A percentile compares a stretch with the other conserved stretches of the same genome.
These are phyloP conservation scores for Metschnikowia peoriensis DNA, from an alignment of 805 yeast species.

Conservation along the genomic window DNA sequence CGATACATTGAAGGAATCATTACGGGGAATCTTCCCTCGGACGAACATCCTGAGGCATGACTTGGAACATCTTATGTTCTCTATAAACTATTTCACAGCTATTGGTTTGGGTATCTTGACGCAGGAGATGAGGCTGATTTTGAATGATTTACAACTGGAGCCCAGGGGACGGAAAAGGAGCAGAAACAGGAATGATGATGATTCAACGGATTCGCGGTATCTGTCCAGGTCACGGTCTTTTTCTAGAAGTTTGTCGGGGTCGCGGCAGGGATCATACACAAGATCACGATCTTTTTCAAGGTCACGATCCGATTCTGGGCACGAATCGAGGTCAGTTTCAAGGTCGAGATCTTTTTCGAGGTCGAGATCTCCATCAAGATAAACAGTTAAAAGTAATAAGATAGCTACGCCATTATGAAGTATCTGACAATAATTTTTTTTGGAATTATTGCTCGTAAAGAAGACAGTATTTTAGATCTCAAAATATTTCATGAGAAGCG, in stretches of 20 bases:
- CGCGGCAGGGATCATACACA: slow-evolving; percentile 1
- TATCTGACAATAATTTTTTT: too few species aligned
- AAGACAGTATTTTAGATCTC: too few species aligned
- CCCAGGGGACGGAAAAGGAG: slow-evolving; percentile 20
- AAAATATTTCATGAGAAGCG: too few species aligned
- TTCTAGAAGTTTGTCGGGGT: background rate
- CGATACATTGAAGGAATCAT: slow-evolving; percentile 45
- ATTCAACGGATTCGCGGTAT: slow-evolving; percentile 11
- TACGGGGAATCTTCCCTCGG: slow-evolving; percentile 65
- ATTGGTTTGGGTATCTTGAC: slow-evolving; percentile 85
- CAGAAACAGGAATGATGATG: slow-evolving; percentile 4
- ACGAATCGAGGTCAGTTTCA: slow-evolving; percentile 1
- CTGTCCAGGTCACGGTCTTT: slow-evolving; percentile 16
- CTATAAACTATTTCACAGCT: slow-evolving; percentile 90
- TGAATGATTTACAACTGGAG: slow-evolving; percentile 33
- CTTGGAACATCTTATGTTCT: slow-evolving; percentile 61
- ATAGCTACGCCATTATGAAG: too few species aligned
- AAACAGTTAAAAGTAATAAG: background rate
- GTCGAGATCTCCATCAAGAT: slow-evolving; percentile 1
- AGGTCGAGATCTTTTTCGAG: slow-evolving; percentile 5
- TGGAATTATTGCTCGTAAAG: too few species aligned
- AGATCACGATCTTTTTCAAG: slow-evolving; percentile 14
- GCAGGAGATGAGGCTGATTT: slow-evolving; percentile 68
- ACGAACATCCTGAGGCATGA: slow-evolving; percentile 29
- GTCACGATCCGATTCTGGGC: slow-evolving; percentile 15